Base-by-base conservation (phyloP, 345 rosid genomes). In the Salix dunnii region DNA sequence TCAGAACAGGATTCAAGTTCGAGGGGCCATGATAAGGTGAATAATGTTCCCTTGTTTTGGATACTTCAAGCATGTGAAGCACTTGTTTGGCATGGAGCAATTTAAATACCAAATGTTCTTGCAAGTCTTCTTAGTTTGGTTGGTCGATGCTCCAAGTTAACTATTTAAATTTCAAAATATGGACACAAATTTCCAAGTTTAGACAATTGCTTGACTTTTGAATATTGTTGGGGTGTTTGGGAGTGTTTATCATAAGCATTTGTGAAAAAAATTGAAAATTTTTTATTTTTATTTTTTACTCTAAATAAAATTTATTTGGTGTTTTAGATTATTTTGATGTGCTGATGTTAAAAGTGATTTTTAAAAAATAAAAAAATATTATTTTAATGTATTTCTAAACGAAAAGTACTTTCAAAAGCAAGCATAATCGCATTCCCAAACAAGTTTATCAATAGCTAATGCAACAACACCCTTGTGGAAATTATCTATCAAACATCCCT, bases 21-120 rank as follows among this genome's bases (percentile, higher is more conserved):
- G 75, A 77, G 93, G 91, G 83, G 92, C 96, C 70, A 77, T 87
- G n/a, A 88, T 91, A 77, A 91, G 90, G 96, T 90, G 78, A 86
- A 77, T 48, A 27, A 38, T 70, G 10, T n/a, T 23, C 23, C 51
- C 25, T 48, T 53, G 68, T 18, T 67, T 12, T 51, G 2, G 6
- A 42, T 7, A 8, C 27, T 7, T 40, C 4, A 36, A 27, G 31
- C 33, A 46, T 23, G 36, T 33, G 5, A 27, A 74, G 13, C 18
- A 28, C 48, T 53, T 55, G 42, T 28, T 55, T 38, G 72, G 33
- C 31, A 23, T 43, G 61, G 18, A 46, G 48, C 23, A 62, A 31
- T 71, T 70, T 62, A 30, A 14, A 23, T 13, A 63, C 35, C 10
- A 17, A 33, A 48, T 42, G 25, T 23, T 60, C 36, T 36, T 21